These are phyloP conservation scores for Penicillium sp. DNA, from an alignment of 2,329 filamentous ascomycete genomes.

Conservation along the genomic window DNA sequence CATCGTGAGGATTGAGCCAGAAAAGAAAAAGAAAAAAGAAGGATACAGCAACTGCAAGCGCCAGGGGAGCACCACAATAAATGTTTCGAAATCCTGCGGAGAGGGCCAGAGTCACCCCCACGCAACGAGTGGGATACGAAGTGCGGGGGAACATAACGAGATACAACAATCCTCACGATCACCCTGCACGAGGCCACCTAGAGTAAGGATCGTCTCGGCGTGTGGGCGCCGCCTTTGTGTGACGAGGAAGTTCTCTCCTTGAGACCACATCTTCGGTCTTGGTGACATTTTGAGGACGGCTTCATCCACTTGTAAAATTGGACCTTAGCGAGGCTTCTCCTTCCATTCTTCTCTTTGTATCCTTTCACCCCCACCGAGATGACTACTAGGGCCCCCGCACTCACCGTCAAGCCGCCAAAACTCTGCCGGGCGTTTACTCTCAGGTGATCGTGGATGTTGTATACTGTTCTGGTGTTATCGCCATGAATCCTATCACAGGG, in stretches of 20 bases:
- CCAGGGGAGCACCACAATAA: background rate
- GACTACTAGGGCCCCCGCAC: conserved; percentile 41
- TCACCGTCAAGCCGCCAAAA: conserved; percentile 52
- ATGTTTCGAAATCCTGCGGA: background rate
- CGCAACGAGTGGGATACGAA: background rate
- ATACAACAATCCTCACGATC: background rate
- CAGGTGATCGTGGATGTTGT: conserved; percentile 64
- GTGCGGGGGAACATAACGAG: background rate
- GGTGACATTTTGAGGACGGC: background rate
- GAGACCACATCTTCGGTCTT: background rate
- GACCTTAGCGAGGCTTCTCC: background rate
- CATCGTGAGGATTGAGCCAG: conserved; percentile 3
- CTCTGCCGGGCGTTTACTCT: conserved; percentile 55
- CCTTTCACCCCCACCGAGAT: conserved; percentile 22
- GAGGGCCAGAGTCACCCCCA: background rate
- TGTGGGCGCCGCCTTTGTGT: background rate
- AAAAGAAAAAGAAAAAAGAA: background rate
- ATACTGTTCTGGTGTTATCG: conserved; percentile 67
- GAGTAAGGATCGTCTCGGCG: background rate
- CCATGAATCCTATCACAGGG: conserved; percentile 55
- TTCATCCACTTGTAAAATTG: background rate
- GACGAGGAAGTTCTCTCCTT: background rate
- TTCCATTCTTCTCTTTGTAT: background rate
- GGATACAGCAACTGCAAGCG: background rate
- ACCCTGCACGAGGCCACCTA: background rate